Base-by-base conservation (phyloP, 2,329 filamentous ascomycete genomes). In the Cytospora piceicola region DNA sequence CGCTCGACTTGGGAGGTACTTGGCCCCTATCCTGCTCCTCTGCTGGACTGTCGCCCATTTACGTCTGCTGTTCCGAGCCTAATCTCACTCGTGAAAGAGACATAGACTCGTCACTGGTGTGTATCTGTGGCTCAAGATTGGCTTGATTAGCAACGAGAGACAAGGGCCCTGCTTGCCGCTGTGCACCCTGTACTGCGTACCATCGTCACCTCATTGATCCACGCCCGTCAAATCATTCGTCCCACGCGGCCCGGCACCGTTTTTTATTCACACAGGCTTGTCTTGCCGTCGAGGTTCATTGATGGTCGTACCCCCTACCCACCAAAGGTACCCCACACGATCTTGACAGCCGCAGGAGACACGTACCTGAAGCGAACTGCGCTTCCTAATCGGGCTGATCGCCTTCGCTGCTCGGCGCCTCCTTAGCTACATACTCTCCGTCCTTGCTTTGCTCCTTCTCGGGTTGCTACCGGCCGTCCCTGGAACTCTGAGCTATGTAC, bases 401-500 rank as follows among this genome's bases (percentile, higher is more conserved):
- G 57, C 59, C 63, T 68, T 62, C 52, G n/a, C 49, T 58, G 63
- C 24, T 52, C 52, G 39, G 57, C 63, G 58, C 57, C 51, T 65
- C 63, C 57, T 30, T 51, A 51, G 63, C 63, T 52, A n/a, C n/a
- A n/a, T n/a, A 34, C 34, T 36, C 11, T 36, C 34, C 34, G 11
- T 58, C 51, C 34, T 64, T 36, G 32, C 55, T 59, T 56, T 29
- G 32, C 55, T 59, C 56, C 30, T 57, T 15, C 42, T 55, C 55
- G 63, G 58, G 54, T 61, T 32, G 63, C 56, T 66, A 61, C 53
- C 59, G 51, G 66, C 39, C 58, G 58, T 30, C 63, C 54, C 29
- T 59, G 53, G 65, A 36, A 49, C 60, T 46, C 59, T 61, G 63
- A 78, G 77, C 77, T 78, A 86, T 86, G 84, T 86, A 86, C 77